These are phyloP conservation scores for Fusarium nodosum DNA, from an alignment of 2,329 filamentous ascomycete genomes.

Conservation along the genomic window DNA sequence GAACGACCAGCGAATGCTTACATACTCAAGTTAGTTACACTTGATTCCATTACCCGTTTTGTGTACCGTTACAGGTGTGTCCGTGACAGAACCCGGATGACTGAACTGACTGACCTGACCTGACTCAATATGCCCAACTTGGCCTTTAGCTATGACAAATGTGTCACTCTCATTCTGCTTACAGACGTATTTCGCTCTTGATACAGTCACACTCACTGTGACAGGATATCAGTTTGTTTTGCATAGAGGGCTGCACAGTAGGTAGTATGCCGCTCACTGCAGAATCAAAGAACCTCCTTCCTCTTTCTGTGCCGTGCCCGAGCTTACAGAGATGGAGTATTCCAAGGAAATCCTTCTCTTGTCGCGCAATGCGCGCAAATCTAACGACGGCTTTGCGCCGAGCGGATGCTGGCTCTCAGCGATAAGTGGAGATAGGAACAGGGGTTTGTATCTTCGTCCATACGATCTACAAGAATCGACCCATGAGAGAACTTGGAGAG, in stretches of 20 bases:
- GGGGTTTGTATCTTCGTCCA: constrained; percentile 23
- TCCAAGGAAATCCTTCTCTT: constrained; percentile 3
- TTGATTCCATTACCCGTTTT: constrained; percentile 5
- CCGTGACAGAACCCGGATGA: background rate
- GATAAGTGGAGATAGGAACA: constrained; percentile 32
- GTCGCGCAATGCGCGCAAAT: constrained; percentile 10
- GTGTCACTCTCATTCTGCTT: constrained; percentile 21
- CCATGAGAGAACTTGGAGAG: constrained; percentile 9
- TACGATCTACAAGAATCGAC: constrained; percentile 20
- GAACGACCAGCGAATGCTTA: constrained; percentile 27
- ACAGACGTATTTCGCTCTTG: constrained; percentile 12
- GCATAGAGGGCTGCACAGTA: background rate
- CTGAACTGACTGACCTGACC: background rate
- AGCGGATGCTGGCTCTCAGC: constrained; percentile 41
- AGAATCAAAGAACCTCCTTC: constrained; percentile 22
- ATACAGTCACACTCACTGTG: background rate
- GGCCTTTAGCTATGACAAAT: constrained; percentile 34
- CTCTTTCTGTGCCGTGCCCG: background rate
- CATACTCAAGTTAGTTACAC: constrained; percentile 9
- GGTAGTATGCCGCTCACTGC: constrained; percentile 10
- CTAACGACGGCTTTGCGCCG: constrained; percentile 28
- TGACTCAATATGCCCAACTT: background rate
- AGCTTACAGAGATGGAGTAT: constrained; percentile 7
- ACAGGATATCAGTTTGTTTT: constrained; percentile 3
- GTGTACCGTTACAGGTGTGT: constrained; percentile 10